A percentile compares a stretch with the other conserved stretches of the same genome.
Conservation (phyloP, 345 rosid genomes). For the Raphanus sativus region DNA sequence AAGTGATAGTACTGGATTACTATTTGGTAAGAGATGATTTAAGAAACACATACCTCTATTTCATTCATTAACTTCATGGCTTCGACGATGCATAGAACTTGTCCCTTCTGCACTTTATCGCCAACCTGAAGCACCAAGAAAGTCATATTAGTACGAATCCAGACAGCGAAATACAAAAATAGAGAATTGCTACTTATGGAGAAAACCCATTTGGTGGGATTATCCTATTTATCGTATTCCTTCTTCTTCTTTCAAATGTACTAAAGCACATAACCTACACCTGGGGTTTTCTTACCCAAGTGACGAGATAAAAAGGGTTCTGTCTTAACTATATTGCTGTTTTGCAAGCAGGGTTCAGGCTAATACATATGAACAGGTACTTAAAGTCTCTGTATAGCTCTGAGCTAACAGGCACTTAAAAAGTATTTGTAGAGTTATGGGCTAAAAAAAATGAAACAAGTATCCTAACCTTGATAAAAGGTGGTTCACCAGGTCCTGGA, state of each 20-base stretch:
- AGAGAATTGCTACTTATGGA: neutral
- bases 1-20: neutral
- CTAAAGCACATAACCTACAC: neutral
- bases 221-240: neutral
- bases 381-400: neutral
- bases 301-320: neutral
- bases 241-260: neutral
- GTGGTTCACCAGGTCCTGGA: conserved; percentile 75
- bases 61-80: conserved; percentile 99
- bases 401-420: neutral
- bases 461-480: conserved; percentile 69
- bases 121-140: conserved; percentile 57
- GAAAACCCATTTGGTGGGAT: neutral
- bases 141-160: neutral
- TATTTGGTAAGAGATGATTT: conserved; percentile 7
- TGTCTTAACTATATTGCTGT: neutral
- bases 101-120: conserved; percentile 94
- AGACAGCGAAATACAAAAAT: neutral
- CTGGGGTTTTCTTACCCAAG: neutral
- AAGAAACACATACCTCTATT: conserved; percentile 67
- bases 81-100: conserved; percentile 79
- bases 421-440: neutral
- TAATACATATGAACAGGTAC: neutral
- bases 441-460: neutral
- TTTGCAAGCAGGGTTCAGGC: neutral